Base-by-base conservation (phyloP, 2,329 filamentous ascomycete species). In the Didymella exigua region DNA sequence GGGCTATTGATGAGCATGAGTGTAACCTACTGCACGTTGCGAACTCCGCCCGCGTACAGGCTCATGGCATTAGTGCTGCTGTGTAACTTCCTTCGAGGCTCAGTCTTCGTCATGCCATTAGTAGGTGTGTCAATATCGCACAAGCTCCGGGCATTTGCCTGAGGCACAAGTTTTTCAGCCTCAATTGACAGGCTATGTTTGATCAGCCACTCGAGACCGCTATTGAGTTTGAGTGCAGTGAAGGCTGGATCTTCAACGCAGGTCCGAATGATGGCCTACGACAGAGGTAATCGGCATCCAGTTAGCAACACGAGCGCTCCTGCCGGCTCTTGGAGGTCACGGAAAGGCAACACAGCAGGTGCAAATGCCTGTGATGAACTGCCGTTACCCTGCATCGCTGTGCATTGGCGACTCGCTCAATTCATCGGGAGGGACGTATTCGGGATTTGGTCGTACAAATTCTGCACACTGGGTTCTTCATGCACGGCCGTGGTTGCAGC, bases 1-100 rank as follows among this genome's bases (percentile, higher is more conserved):
- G 34, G 2, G 9, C 13, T 49, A 30, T 23, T 19, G 34, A 49
- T 34, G 30, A 55, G 46, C 40, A 18, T 30, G 46, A 18, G 27
- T 49, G 52, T 26, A 40, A 55, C 41, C 26, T n/a, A 24, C 49
- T 50, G 46, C 52, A 50, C 27, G 34, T 36, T 55, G 23, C 41
- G 11, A 41, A 49, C 46, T 49, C 19, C 14, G 30, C 34, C 29
- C 29, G 46, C 52, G 29, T 49, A 40, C 33, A 29, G 38, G 24
- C 16, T 30, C 36, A 23, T 34, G 21, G 26, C 14, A 40, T 23
- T 42, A 46, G 26, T 30, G 34, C 45, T 41, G 51, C 16, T 9
- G 52, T 55, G 52, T 21, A 24, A 49, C 46, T 14, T 18, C 19
- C 5, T 13, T 24, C 19, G 31, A 48, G 31, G 30, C 40, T 44